phyloP scores from a whole-genome alignment of 768 basidiomycete species.

The Coprinopsis marcescibilis region DNA sequence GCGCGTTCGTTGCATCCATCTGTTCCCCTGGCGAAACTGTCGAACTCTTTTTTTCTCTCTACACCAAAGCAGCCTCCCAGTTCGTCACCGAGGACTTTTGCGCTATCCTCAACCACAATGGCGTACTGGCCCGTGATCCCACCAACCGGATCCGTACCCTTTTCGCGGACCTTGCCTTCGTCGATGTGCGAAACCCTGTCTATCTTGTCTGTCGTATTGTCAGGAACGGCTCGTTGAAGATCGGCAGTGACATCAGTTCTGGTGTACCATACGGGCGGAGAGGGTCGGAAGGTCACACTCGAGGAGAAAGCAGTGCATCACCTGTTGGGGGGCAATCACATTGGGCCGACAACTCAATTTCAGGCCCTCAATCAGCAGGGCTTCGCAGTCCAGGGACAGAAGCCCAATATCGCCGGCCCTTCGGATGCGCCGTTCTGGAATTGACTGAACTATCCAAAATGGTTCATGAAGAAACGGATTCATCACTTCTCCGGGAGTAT shows the following conservation, averaged over 20 bases:
- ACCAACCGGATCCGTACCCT: constrained; percentile 73
- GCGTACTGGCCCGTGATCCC: constrained; percentile 78
- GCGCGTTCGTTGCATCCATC: constrained; percentile 86
- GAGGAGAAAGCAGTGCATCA: constrained; percentile 25
- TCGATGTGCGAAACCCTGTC: constrained; percentile 81
- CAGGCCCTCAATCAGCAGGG: constrained; percentile 8
- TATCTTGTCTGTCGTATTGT: constrained; percentile 90
- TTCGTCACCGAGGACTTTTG: constrained; percentile 95
- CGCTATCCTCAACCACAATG: constrained; percentile 86
- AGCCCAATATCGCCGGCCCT: constrained; percentile 66
- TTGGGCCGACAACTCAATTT: constrained; percentile 18
- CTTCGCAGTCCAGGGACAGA: constrained; percentile 18
- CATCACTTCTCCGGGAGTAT: constrained; percentile 65
- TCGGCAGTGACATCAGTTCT: constrained; percentile 51
- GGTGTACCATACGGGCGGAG: constrained; percentile 43
- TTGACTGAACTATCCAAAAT: constrained; percentile 70
- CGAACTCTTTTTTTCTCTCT: constrained; percentile 91
- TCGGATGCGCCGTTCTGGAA: constrained; percentile 94
- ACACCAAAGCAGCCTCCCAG: constrained; percentile 73
- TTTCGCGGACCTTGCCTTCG: constrained; percentile 82
- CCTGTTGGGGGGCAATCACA: constrained; percentile 14
- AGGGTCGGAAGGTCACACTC: constrained; percentile 47
- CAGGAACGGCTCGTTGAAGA: constrained; percentile 80
- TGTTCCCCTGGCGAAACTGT: constrained; percentile 90
- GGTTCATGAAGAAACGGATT: constrained; percentile 56